phyloP scores from a whole-genome alignment of 2,329 filamentous ascomycete genomes.

The Cryphonectria parasitica region DNA sequence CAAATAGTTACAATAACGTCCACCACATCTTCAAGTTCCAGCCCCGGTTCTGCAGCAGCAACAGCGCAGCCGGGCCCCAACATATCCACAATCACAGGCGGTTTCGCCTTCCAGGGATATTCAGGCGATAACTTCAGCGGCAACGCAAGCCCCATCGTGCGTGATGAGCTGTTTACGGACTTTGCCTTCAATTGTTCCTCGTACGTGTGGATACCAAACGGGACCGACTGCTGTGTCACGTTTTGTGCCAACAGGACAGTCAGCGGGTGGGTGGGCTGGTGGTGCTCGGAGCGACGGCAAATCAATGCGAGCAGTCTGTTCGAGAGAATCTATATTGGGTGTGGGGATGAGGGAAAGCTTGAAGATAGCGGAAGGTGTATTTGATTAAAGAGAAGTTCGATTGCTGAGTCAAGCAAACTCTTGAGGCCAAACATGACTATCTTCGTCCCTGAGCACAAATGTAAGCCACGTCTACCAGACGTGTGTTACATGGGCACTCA shows the following conservation, averaged over 20 bases:
- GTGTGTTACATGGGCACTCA: too few relatives aligned
- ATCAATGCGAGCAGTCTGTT: background rate
- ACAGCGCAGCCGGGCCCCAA: background rate
- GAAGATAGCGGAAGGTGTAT: background rate
- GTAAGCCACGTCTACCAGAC: too few relatives aligned
- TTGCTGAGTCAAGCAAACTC: too few relatives aligned
- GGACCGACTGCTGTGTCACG: background rate
- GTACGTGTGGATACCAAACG: background rate
- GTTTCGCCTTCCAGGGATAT: background rate
- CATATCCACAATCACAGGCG: background rate
- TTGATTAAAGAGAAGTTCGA: too few relatives aligned
- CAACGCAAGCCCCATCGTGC: background rate
- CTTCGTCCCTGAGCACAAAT: too few relatives aligned
- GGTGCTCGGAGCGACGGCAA: background rate
- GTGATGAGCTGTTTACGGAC: background rate
- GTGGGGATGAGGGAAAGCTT: background rate
- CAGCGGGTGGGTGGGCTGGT: background rate
- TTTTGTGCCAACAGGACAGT: background rate
- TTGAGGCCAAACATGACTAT: too few relatives aligned
- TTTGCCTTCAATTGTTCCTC: background rate
- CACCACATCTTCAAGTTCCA: background rate
- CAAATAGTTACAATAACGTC: background rate
- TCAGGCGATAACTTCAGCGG: background rate
- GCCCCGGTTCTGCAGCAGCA: background rate
- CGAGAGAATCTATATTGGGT: background rate